These are phyloP conservation scores for Exserohilum turcica DNA, from an alignment of 2,329 filamentous ascomycete species.

Conservation along the genomic window DNA sequence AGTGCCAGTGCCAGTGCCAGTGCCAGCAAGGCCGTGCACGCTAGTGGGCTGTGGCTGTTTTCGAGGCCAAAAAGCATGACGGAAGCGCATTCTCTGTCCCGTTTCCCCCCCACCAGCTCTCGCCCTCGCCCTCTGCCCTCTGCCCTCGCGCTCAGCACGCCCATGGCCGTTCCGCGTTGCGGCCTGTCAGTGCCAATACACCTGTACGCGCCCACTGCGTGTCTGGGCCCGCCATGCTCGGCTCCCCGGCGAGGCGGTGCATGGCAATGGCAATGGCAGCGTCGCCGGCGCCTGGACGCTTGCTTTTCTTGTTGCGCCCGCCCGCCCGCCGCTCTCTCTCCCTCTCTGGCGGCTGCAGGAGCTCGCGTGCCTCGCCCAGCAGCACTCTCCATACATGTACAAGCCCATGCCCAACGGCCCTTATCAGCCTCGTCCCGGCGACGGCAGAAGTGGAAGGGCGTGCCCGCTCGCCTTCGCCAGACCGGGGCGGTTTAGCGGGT, in stretches of 20 bases:
- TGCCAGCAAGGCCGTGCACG: slow-evolving; percentile 10
- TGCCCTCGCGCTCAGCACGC: slow-evolving; percentile 10
- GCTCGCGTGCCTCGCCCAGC: slow-evolving; percentile 29
- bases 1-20: no score
- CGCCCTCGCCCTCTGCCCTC: no score
- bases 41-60: slow-evolving; percentile 15
- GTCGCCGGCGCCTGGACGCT: slow-evolving; percentile 11
- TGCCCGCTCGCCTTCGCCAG: no score
- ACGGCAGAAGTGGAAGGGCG: no score
- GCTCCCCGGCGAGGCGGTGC: slow-evolving; percentile 14
- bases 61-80: slow-evolving; percentile 18
- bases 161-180: no score
- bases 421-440: slow-evolving; percentile 4
- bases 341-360: slow-evolving; percentile 1
- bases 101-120: slow-evolving; percentile 17
- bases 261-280: slow-evolving; percentile 9
- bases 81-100: slow-evolving; percentile 26
- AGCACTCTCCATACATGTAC: background rate
- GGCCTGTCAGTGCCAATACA: no score
- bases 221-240: no score
- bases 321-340: no score
- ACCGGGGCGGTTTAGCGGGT: no score
- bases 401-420: no score
- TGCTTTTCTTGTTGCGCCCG: background rate
- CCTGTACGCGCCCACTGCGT: no score